A percentile compares a stretch with the other conserved stretches of the same genome.
These are phyloP conservation scores for Plasmopara halstedii DNA, from an alignment of 352 stramenopile genomes.

Conservation along the genomic window DNA sequence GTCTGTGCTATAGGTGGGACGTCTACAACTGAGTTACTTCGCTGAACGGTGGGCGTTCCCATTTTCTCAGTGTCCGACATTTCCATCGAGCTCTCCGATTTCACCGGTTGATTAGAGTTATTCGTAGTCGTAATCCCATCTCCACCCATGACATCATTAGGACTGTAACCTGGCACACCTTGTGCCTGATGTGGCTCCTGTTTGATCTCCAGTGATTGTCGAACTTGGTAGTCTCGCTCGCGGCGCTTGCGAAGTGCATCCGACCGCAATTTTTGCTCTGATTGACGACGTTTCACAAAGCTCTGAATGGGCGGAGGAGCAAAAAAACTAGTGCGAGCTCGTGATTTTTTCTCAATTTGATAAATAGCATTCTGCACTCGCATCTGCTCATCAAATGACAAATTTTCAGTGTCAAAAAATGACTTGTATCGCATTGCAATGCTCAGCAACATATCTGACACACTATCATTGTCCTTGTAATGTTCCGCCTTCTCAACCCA, in stretches of 20 bases:
- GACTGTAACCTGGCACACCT: conserved; percentile 5
- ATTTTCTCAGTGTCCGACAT: conserved; percentile 47
- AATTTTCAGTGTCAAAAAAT: conserved; percentile 54
- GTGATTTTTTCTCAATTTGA: conserved; percentile 52
- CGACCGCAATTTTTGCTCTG: conserved; percentile 65
- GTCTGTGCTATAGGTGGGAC: not conserved
- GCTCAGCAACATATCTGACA: conserved; percentile 44
- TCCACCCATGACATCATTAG: conserved; percentile 7
- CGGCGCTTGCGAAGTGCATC: conserved; percentile 67
- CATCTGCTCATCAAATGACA: conserved; percentile 44
- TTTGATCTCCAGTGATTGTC: conserved; percentile 46
- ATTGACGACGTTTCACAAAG: conserved; percentile 68
- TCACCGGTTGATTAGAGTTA: conserved; percentile 9
- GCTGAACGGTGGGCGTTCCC: conserved; percentile 1
- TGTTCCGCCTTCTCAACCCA: conserved; percentile 50
- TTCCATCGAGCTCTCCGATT: conserved; percentile 67
- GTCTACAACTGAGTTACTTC: not conserved
- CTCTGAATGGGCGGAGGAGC: conserved; percentile 77
- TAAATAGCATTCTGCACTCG: conserved; percentile 61
- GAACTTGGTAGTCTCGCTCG: conserved; percentile 68
- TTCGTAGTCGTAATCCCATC: conserved; percentile 4
- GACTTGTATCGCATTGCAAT: conserved; percentile 75
- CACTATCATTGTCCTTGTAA: conserved; percentile 30
- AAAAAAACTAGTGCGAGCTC: conserved; percentile 29
- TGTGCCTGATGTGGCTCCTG: conserved; percentile 19